Evolutionary conservation across 2,329 filamentous ascomycete species (phyloP).

Genomic region (Verticillium nonalfalfae): DNA sequence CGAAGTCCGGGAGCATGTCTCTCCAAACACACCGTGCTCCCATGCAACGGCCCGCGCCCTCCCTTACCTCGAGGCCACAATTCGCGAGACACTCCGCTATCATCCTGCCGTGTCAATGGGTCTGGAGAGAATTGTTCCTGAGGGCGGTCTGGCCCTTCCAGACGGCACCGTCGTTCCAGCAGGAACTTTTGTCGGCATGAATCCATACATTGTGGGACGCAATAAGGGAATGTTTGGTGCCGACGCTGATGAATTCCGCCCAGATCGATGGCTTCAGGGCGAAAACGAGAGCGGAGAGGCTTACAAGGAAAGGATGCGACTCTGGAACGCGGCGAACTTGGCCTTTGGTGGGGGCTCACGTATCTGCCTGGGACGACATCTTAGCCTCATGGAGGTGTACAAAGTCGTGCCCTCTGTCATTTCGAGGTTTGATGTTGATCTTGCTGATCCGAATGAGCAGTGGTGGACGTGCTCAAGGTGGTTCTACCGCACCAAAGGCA

Average conservation of each 20-base stretch:
- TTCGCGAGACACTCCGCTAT: slow-evolving; percentile 43
- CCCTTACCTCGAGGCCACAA: slow-evolving; percentile 41
- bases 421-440: slow-evolving; percentile 28
- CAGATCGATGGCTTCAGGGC: slow-evolving; percentile 39
- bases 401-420: slow-evolving; percentile 36
- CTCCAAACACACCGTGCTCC: background rate
- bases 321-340: slow-evolving; percentile 30
- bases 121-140: slow-evolving; percentile 43
- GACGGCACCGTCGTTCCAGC: slow-evolving; percentile 26
- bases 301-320: slow-evolving; percentile 23
- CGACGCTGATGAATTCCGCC: slow-evolving; percentile 35
- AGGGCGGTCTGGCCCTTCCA: slow-evolving; percentile 26
- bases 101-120: slow-evolving; percentile 40
- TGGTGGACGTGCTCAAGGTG: slow-evolving; percentile 13
- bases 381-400: slow-evolving; percentile 25
- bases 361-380: slow-evolving; percentile 29
- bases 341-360: slow-evolving; percentile 32
- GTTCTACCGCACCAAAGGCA: slow-evolving; percentile 12
- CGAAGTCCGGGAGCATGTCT: slow-evolving; percentile 22
- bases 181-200: slow-evolving; percentile 33
- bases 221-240: slow-evolving; percentile 35
- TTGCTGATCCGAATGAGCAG: slow-evolving; percentile 18
- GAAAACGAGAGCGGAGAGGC: slow-evolving; percentile 21
- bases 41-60: slow-evolving; percentile 22
- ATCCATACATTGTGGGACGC: slow-evolving; percentile 28